Evolutionary conservation across 805 yeast genomes (phyloP), one percentile per base, ranked within the genome.

Genomic region (Starmera dryadoides): DNA sequence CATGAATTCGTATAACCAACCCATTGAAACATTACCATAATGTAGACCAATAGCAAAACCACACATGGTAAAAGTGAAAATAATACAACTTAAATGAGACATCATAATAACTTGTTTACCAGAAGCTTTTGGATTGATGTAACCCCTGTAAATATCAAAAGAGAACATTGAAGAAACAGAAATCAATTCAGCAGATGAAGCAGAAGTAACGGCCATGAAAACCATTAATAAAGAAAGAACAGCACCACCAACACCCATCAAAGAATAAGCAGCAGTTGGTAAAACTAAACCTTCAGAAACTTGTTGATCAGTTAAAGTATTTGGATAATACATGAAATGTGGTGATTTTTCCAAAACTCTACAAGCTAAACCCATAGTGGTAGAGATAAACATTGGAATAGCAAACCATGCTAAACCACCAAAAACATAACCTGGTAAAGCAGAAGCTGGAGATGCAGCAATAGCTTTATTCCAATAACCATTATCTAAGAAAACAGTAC

Each of bases 371-470:
- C 96, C 96, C 83, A 86, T 72, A 7, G 94, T 83, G 2, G 91
- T 80, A 14, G 95, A 84, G 37, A 79, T 73, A 41, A 85, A 71
- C 68, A 81, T 81, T 35, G 96, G 96, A 47, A 88, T 81, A 7
- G 95, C 89, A 56, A 86, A 82, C 96, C 96, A 88, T 0, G 91
- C 83, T 34, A 88, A 59, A 22, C 96, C 96, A 42, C 96, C 96
- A 42, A 85, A 62, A 20, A 86, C 79, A 60, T 88, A 88, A 18
- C 95, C 96, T 7, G 93, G 91, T 48, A 87, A 65, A 23, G 94
- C 86, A 34, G 93, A 79, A 10, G 78, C 83, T 18, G 95, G 94
- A 43, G 81, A 73, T 8, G 91, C 80, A 22, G 94, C 86, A 57
- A 87, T 83, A 11, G 94, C 94, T 63, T 86, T 86, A 63, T 83